Evolutionary conservation across 129 eudicot genomes (phyloP).

Genomic region (Erigeron canadensis): DNA sequence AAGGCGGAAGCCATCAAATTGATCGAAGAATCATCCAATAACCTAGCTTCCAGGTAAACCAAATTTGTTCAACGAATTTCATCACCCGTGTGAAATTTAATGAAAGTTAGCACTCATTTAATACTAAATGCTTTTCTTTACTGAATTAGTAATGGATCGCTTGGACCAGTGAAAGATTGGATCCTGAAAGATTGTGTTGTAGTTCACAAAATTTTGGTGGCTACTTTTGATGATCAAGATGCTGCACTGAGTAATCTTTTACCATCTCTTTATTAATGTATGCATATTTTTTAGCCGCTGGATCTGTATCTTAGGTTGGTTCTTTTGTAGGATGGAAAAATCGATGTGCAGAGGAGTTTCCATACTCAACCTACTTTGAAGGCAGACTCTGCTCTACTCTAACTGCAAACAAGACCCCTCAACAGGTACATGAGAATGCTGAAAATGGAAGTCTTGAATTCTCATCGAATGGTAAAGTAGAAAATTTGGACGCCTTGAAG

Average conservation of each 20-base stretch:
- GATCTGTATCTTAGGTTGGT: not conserved
- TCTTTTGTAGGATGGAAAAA: slow-evolving; percentile 73
- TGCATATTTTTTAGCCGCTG: not conserved
- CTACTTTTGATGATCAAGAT: slow-evolving; percentile 52
- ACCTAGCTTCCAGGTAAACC: slow-evolving; percentile 45
- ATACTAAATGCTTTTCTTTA: slow-evolving; percentile 10
- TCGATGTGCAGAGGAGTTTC: slow-evolving; percentile 78
- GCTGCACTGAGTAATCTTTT: slow-evolving; percentile 75
- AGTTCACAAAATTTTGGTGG: slow-evolving; percentile 66
- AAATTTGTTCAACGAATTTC: not conserved
- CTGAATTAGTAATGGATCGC: slow-evolving; percentile 49
- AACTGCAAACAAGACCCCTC: slow-evolving; percentile 20
- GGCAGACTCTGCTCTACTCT: slow-evolving; percentile 62
- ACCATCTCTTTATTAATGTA: not conserved
- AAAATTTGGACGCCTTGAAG: slow-evolving; percentile 62
- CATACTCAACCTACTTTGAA: slow-evolving; percentile 76
- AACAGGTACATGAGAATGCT: slow-evolving; percentile 30
- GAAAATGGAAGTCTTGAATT: slow-evolving; percentile 49
- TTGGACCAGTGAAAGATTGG: slow-evolving; percentile 51
- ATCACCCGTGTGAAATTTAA: not conserved
- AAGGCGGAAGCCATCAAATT: slow-evolving; percentile 69
- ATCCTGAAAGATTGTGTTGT: slow-evolving; percentile 72
- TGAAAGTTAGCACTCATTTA: not conserved
- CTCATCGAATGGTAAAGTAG: slow-evolving; percentile 64
- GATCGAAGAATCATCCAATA: slow-evolving; percentile 67